Conservation (phyloP, 768 basidiomycete genomes). For the Russula compacta region DNA sequence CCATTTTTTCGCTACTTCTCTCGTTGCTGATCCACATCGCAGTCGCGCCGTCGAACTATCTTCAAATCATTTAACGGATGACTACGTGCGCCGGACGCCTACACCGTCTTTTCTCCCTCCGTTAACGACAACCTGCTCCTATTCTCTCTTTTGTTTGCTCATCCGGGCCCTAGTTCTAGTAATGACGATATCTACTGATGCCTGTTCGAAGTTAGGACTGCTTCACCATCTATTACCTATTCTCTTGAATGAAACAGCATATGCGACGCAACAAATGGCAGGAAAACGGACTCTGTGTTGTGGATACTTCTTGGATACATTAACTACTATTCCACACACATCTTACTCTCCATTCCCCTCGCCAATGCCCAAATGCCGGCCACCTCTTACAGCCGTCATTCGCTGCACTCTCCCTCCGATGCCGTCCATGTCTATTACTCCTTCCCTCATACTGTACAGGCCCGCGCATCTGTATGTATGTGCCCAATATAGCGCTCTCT, state of each 20-base stretch:
- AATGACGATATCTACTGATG: constrained; percentile 8
- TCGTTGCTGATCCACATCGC: constrained; percentile 4
- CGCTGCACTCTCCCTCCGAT: background rate
- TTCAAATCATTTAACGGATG: constrained; percentile 48
- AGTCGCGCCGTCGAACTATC: constrained; percentile 84
- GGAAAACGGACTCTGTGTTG: background rate
- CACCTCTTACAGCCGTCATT: background rate
- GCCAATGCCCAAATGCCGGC: too few relatives aligned
- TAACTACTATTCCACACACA: background rate
- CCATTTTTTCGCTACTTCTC: constrained; percentile 4
- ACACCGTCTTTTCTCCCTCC: background rate
- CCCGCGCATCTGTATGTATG: constrained; percentile 12
- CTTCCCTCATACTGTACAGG: constrained; percentile 6
- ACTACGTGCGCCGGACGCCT: constrained; percentile 9
- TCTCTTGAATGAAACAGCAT: background rate
- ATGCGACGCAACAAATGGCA: constrained; percentile 2
- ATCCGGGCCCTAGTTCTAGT: background rate
- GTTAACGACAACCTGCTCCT: background rate
- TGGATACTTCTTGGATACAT: background rate
- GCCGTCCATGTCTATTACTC: background rate
- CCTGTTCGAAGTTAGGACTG: constrained; percentile 1
- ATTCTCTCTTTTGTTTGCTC: background rate
- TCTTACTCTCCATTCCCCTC: background rate
- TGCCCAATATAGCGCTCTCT: constrained; percentile 1
- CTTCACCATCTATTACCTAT: background rate